Evolutionary conservation across 2,329 filamentous ascomycete species (phyloP).

Genomic region (Nemania sp.): DNA sequence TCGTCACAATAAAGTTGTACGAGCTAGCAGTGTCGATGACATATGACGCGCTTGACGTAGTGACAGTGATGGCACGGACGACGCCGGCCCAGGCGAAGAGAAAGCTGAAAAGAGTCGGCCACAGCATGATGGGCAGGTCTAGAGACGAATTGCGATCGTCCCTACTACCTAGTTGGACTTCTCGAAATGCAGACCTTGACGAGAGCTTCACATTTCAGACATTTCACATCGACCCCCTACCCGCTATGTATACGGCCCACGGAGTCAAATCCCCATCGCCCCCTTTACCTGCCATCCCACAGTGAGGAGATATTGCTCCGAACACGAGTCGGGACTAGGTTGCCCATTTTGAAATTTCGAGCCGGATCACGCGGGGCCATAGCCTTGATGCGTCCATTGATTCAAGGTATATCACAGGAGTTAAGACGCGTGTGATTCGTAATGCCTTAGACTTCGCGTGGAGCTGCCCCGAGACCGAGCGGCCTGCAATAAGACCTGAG

Average conservation of each 20-base stretch:
- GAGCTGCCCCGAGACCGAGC: slow-evolving; percentile 34
- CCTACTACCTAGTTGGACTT: neutral
- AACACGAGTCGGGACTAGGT: slow-evolving; percentile 31
- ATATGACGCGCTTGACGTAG: slow-evolving; percentile 41
- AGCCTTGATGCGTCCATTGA: slow-evolving; percentile 1
- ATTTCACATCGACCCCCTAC: neutral
- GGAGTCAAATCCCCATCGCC: slow-evolving; percentile 9
- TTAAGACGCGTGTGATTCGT: slow-evolving; percentile 24
- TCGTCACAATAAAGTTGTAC: slow-evolving; percentile 47
- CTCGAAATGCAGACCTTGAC: slow-evolving; percentile 24
- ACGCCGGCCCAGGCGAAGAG: slow-evolving; percentile 44
- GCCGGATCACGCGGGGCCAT: slow-evolving; percentile 16
- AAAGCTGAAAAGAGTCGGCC: slow-evolving; percentile 36
- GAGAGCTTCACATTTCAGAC: too few relatives aligned
- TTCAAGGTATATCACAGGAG: slow-evolving; percentile 17
- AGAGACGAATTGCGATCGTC: slow-evolving; percentile 20
- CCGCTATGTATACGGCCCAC: slow-evolving; percentile 31
- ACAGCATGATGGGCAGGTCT: slow-evolving; percentile 37
- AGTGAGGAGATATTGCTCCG: slow-evolving; percentile 28
- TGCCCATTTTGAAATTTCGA: slow-evolving; percentile 15
- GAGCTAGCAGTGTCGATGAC: slow-evolving; percentile 47
- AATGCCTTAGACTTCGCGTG: slow-evolving; percentile 20
- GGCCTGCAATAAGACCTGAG: slow-evolving; percentile 8
- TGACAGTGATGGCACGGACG: slow-evolving; percentile 46
- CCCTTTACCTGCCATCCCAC: slow-evolving; percentile 18